Evolutionary conservation across 306 rosid genomes (phyloP).

Genomic region (Sicyos baderoa): DNA sequence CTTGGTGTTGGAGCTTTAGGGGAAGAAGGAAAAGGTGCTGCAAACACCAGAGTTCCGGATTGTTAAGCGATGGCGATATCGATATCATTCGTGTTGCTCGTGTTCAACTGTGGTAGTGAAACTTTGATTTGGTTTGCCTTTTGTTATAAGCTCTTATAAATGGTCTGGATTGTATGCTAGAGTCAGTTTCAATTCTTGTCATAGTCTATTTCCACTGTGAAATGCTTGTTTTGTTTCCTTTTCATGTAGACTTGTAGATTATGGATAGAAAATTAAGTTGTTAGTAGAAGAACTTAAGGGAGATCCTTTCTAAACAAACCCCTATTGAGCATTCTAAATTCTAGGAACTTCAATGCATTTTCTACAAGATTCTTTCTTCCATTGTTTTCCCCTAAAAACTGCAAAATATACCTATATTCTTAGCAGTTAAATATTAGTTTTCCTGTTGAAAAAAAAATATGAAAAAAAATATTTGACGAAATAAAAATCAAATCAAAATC

Average conservation of each 20-base stretch:
- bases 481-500: no score
- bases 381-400: no score
- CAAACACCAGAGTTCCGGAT: slow-evolving; percentile 10
- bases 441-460: no score
- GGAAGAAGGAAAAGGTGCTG: slow-evolving; percentile 14
- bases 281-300: background rate
- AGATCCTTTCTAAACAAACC: background rate
- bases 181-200: slow-evolving; percentile 4
- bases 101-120: background rate
- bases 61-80: no score
- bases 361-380: no score
- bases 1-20: slow-evolving; percentile 90
- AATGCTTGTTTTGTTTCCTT: background rate
- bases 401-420: no score
- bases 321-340: no score
- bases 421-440: no score
- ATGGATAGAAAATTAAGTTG: background rate
- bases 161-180: background rate
- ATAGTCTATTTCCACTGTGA: background rate
- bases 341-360: no score
- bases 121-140: slow-evolving; percentile 7
- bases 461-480: no score
- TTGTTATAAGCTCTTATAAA: slow-evolving; percentile 6
- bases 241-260: background rate
- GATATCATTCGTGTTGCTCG: no score